These are phyloP conservation scores for Zasmidium citrigriseum DNA, from an alignment of 2,329 filamentous ascomycete species.

Conservation along the genomic window DNA sequence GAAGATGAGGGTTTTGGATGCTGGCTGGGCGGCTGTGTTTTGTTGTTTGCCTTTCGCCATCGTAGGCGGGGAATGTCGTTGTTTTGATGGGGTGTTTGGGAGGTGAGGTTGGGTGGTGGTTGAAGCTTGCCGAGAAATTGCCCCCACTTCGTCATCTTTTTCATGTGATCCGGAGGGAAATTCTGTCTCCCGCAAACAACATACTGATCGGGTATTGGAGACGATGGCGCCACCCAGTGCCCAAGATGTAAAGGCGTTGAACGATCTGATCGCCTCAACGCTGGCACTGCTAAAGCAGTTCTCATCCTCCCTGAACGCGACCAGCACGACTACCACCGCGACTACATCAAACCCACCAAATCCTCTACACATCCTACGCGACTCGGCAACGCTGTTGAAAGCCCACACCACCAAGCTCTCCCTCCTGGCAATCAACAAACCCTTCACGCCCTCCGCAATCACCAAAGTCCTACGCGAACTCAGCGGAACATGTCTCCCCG, in stretches of 20 bases:
- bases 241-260: slow-evolving; percentile 28
- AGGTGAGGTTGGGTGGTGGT: slow-evolving; percentile 6
- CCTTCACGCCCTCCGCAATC: slow-evolving; percentile 80
- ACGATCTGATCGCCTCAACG: slow-evolving; percentile 32
- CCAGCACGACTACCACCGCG: slow-evolving; percentile 19
- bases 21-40: slow-evolving; percentile 3
- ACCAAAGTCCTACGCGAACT: slow-evolving; percentile 70
- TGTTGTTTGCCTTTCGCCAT: slow-evolving; percentile 15
- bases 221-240: slow-evolving; percentile 30
- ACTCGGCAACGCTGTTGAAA: slow-evolving; percentile 71
- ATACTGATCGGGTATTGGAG: too few relatives aligned
- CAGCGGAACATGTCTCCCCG: slow-evolving; percentile 71
- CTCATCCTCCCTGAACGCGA: slow-evolving; percentile 28
- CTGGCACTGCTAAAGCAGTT: slow-evolving; percentile 35
- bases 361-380: slow-evolving; percentile 68
- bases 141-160: too few relatives aligned
- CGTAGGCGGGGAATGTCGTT: neutral
- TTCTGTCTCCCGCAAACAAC: too few relatives aligned
- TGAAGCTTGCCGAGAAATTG: neutral
- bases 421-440: slow-evolving; percentile 80
- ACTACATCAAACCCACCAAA: slow-evolving; percentile 43
- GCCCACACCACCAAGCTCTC: slow-evolving; percentile 87
- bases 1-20: slow-evolving; percentile 69
- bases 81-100: slow-evolving; percentile 8
- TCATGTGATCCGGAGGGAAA: neutral